phyloP scores from a whole-genome alignment of 768 basidiomycete genomes.

The Glaciozyma martinii region DNA sequence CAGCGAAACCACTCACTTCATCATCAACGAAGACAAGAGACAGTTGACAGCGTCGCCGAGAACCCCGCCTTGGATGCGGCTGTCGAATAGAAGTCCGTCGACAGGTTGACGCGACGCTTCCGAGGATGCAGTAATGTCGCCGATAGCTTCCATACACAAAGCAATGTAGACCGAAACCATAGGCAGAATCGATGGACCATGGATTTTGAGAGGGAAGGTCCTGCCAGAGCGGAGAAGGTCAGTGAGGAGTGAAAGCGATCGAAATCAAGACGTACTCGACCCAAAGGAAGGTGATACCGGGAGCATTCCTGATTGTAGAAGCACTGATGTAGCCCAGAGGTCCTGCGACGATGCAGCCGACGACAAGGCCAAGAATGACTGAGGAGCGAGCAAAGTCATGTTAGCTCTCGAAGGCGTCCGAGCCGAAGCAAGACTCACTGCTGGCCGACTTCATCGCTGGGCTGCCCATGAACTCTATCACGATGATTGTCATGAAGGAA shows the following conservation, averaged over 20 bases:
- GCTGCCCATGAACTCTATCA: slow-evolving; percentile 72
- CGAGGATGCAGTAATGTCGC: slow-evolving; percentile 51
- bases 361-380: slow-evolving; percentile 26
- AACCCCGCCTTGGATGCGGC: slow-evolving; percentile 74
- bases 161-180: slow-evolving; percentile 62
- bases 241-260: no score
- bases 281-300: slow-evolving; percentile 56
- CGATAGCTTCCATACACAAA: slow-evolving; percentile 56
- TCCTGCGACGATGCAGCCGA: slow-evolving; percentile 73
- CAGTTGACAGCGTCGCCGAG: slow-evolving; percentile 71
- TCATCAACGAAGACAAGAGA: slow-evolving; percentile 68
- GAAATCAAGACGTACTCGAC: slow-evolving; percentile 46
- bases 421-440: not conserved
- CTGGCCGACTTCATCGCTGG: slow-evolving; percentile 60
- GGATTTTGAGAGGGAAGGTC: slow-evolving; percentile 61
- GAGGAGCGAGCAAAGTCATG: no score
- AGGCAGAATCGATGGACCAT: slow-evolving; percentile 59
- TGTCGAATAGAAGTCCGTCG: slow-evolving; percentile 66
- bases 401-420: no score
- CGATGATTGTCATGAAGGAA: slow-evolving; percentile 63
- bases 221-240: no score
- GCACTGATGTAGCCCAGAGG: slow-evolving; percentile 67
- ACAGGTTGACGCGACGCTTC: slow-evolving; percentile 71
- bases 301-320: slow-evolving; percentile 55
- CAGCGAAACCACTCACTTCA: slow-evolving; percentile 45